phyloP scores from a whole-genome alignment of 768 basidiomycete genomes.

The Hygrophoropsis aurantiaca region DNA sequence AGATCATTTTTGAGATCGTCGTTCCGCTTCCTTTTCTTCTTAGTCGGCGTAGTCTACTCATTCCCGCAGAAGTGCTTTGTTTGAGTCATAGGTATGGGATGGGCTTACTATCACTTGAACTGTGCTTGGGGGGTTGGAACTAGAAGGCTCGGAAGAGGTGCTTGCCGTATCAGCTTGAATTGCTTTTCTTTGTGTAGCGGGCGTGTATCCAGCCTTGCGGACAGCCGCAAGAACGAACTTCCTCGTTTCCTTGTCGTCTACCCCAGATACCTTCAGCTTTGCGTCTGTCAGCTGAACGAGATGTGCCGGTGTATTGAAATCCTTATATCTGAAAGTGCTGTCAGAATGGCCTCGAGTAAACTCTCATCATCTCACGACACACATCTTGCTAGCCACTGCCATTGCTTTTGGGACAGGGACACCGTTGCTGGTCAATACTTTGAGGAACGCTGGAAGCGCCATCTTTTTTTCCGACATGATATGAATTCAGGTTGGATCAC shows the following conservation, averaged over 20 bases:
- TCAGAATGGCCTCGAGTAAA: constrained; percentile 9
- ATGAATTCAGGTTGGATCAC: constrained; percentile 20
- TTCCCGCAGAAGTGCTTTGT: too few relatives aligned
- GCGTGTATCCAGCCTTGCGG: constrained; percentile 61
- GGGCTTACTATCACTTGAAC: constrained; percentile 31
- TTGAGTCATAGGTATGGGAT: too few relatives aligned
- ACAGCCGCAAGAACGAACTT: constrained; percentile 59
- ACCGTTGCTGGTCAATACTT: constrained; percentile 58
- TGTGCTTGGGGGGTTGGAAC: constrained; percentile 15
- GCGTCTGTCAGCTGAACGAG: constrained; percentile 58
- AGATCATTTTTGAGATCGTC: constrained; percentile 58
- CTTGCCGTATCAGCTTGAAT: constrained; percentile 15
- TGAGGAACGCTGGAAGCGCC: constrained; percentile 63
- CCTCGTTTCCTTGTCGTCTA: constrained; percentile 66
- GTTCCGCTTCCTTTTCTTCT: constrained; percentile 47
- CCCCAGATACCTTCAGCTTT: constrained; percentile 56
- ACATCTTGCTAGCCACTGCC: constrained; percentile 70
- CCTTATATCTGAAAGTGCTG: constrained; percentile 58
- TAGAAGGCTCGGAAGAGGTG: constrained; percentile 7
- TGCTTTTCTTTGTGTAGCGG: constrained; percentile 2
- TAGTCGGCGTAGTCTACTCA: constrained; percentile 43
- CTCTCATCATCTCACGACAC: constrained; percentile 16
- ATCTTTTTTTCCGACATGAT: constrained; percentile 41
- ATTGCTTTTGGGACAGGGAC: constrained; percentile 68
- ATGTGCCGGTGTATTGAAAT: constrained; percentile 58